These are phyloP conservation scores for Entonaema liquescens DNA, from an alignment of 495 filamentous ascomycete genomes.

Conservation along the genomic window DNA sequence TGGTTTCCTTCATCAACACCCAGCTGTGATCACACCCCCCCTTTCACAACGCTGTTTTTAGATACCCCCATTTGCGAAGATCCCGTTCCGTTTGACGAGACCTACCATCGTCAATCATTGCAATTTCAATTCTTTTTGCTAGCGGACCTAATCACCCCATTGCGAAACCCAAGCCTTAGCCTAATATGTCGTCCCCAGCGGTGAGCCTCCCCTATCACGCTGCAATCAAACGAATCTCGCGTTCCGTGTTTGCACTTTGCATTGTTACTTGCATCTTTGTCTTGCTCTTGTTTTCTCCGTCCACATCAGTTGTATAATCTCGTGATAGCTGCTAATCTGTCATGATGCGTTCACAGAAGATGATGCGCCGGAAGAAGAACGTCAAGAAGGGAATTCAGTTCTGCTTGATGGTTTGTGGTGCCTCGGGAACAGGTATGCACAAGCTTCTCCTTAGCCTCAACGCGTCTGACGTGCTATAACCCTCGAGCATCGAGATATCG, in stretches of 20 bases:
- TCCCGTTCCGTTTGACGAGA: conserved; percentile 35
- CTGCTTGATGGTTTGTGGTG: conserved; percentile 99
- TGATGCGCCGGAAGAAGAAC: conserved; percentile 99
- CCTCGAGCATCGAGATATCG: neutral
- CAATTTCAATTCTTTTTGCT: conserved; percentile 42
- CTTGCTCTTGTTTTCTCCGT: conserved; percentile 20
- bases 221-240: conserved; percentile 33
- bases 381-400: conserved; percentile 99
- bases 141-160: conserved; percentile 38
- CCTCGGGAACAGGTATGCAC: conserved; percentile 91
- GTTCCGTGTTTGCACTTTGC: conserved; percentile 13
- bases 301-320: conserved; percentile 15
- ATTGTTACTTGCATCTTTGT: conserved; percentile 12
- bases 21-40: conserved; percentile 19
- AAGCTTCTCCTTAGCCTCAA: conserved; percentile 23
- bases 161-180: conserved; percentile 40
- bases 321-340: conserved; percentile 46
- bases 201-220: conserved; percentile 48
- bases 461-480: conserved; percentile 19
- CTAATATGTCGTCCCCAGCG: conserved; percentile 53
- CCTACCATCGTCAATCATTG: conserved; percentile 31
- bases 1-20: conserved; percentile 35
- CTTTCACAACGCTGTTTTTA: conserved; percentile 33
- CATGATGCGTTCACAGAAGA: conserved; percentile 68
- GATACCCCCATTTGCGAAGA: conserved; percentile 42